Evolutionary conservation across 345 rosid genomes (phyloP), one percentile per base, ranked within the genome.

Genomic region (Bruguiera parviflora): DNA sequence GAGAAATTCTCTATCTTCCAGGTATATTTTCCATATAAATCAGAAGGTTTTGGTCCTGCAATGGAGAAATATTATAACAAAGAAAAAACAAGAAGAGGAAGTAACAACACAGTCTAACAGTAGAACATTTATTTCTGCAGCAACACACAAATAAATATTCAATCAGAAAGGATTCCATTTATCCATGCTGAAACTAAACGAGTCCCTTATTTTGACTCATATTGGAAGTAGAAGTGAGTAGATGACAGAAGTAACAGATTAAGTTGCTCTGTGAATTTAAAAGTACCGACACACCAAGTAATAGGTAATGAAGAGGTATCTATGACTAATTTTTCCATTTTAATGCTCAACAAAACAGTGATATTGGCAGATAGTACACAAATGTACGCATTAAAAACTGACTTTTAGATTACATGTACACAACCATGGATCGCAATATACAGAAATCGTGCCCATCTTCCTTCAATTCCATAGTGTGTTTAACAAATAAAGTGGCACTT

Each of bases 1-100:
- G 97, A 94, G 79, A 88, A 94, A 18, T 89, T 88, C 56, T 85
- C 90, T 72, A 94, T 94, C 86, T 82, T 88, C 98, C 97, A 94
- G n/a, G 95, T 89, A 75, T 81, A 31, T 73, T 67, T 91, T 78
- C 96, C 93, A 84, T 69, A 89, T 66, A 94, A 73, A 49, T 91
- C 85, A 55, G 90, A 83, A 63, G 97, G 93, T 70, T 86, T 94
- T 31, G 75, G 82, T 74, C 96, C 98, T 94, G 79, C 10, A 52
- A 64, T 58, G 22, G 56, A 73, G 59, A 65, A 73, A 64, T 62
- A 73, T 39, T 70, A 62, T 70, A 53, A 63, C 73, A 37, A 55
- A 67, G 71, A 67, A 53, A 37, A 67, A 55, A 28, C 29, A 70
- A 65, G 58, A 28, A 56, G 15, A 35, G 46, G 58, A 46, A 56